Base-by-base conservation (phyloP, 2,329 filamentous ascomycete species). In the Rasamsonia emersonii region DNA sequence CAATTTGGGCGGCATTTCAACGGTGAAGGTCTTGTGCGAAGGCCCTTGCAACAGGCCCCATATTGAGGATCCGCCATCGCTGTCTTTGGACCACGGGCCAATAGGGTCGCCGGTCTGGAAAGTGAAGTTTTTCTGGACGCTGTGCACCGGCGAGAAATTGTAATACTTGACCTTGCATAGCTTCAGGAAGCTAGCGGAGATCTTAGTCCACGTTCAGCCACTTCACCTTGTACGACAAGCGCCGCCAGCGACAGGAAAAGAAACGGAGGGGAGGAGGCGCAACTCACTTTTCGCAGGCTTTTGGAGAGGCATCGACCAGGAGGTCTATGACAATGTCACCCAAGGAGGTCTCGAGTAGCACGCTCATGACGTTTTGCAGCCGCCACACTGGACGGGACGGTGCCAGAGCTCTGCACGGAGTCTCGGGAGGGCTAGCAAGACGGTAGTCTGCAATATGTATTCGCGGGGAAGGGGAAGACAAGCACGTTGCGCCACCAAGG, bases 121-220 rank as follows among this genome's bases (percentile, higher is more conserved):
- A 39, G 88, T 93, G 62, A 95, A 96, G 61, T 86, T 79, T 58
- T 89, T 91, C 55, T 95, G 91, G 21, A 98, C 76, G 45, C 81
- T 86, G 64, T 95, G 85, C 33, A 96, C 67, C 16, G 89, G 91
- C 4, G 86, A 79, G 59, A 93, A 96, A 67, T 96, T 96, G 77
- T 95, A 98, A 67, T 96, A 98, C 67, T 95, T 98, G 62, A 86
- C 70, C 66, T 96, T 96, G 76, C 91, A 95, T 48, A 98, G 83
- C 71, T 98, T 96, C 36, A 98, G 69, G 60, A 98, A 96, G 71
- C 86, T 93, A 60, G 42, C 56, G 20, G 51, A 59, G 44, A 50
- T 67, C 67, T 77, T 67, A 70, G 67, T 66, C 24, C 51, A 57
- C 58, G 56, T 67, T 80, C 67, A 78, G 75, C 65, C 54, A 54